These are phyloP conservation scores for Pythium grandisporangium DNA, from an alignment of 352 stramenopile genomes.

Conservation along the genomic window DNA sequence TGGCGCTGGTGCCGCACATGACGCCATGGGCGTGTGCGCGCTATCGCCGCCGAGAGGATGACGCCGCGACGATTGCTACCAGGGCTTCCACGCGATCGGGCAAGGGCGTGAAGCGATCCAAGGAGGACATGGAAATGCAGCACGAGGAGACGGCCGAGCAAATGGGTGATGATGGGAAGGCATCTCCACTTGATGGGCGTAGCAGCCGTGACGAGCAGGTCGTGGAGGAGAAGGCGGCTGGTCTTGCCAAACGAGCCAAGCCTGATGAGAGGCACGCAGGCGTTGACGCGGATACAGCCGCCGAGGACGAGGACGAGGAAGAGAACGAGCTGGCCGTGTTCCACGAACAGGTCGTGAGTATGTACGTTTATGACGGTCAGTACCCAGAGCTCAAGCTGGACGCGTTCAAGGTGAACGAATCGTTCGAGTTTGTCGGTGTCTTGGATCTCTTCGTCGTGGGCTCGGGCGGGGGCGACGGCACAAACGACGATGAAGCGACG, in stretches of 20 bases:
- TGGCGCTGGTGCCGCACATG: constrained; percentile 47
- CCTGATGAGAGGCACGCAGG: background rate
- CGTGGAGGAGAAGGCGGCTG: background rate
- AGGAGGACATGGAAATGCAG: constrained; percentile 10
- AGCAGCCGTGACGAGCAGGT: too few relatives aligned
- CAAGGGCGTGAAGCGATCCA: constrained; percentile 41
- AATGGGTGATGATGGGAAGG: background rate
- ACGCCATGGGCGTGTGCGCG: constrained; percentile 37
- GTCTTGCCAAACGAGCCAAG: constrained; percentile 32
- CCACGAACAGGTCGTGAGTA: constrained; percentile 29
- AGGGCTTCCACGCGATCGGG: too few relatives aligned
- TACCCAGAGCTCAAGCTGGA: constrained; percentile 34
- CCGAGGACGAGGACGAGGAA: background rate
- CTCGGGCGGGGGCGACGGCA: constrained; percentile 6
- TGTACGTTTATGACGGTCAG: constrained; percentile 71
- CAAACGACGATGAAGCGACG: constrained; percentile 12
- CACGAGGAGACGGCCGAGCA: background rate
- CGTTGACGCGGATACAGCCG: too few relatives aligned
- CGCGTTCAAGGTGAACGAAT: constrained; percentile 74
- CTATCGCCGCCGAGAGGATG: constrained; percentile 19
- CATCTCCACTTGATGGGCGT: constrained; percentile 6
- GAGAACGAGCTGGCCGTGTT: constrained; percentile 7
- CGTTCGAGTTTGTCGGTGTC: constrained; percentile 74
- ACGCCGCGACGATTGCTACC: background rate
- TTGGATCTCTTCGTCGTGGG: constrained; percentile 52